phyloP scores from a whole-genome alignment of 2,329 filamentous ascomycete genomes.

The Penicillium paneum region DNA sequence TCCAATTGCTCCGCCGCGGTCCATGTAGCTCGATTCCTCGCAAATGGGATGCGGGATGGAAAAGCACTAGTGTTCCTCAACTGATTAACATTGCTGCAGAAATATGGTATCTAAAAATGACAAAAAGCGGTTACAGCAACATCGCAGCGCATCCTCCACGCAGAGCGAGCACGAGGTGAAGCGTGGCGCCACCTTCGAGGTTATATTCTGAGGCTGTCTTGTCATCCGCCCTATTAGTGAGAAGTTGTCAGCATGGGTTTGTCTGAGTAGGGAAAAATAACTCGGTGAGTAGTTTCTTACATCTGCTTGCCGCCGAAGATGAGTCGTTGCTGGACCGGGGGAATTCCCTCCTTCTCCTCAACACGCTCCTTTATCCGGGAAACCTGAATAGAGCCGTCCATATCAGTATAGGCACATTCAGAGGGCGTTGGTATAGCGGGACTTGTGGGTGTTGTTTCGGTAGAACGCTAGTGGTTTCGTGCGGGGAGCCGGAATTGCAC shows the following conservation, averaged over 20 bases:
- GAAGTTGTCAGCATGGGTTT: neutral
- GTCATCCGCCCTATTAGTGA: slow-evolving; percentile 73
- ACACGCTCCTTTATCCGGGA: slow-evolving; percentile 97
- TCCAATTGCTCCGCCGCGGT: neutral
- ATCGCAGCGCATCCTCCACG: slow-evolving; percentile 61
- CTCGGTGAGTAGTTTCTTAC: slow-evolving; percentile 50
- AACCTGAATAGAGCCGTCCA: slow-evolving; percentile 55
- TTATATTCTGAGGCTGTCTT: slow-evolving; percentile 88
- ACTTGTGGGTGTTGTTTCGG: neutral
- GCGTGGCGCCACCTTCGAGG: slow-evolving; percentile 85
- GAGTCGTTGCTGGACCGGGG: slow-evolving; percentile 90
- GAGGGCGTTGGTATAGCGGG: neutral
- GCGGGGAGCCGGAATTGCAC: neutral
- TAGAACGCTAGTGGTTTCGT: neutral
- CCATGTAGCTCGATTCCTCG: neutral
- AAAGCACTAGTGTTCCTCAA: neutral
- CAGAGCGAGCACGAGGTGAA: slow-evolving; percentile 92
- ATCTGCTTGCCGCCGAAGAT: slow-evolving; percentile 99
- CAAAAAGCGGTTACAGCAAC: slow-evolving; percentile 13
- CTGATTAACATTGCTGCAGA: slow-evolving; percentile 9
- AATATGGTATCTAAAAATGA: slow-evolving; percentile 18
- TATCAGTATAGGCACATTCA: neutral
- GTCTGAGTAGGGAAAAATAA: neutral
- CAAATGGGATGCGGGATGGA: neutral
- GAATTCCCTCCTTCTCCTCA: slow-evolving; percentile 98